Evolutionary conservation across 768 basidiomycete species (phyloP).

Genomic region (Daedalea quercina): DNA sequence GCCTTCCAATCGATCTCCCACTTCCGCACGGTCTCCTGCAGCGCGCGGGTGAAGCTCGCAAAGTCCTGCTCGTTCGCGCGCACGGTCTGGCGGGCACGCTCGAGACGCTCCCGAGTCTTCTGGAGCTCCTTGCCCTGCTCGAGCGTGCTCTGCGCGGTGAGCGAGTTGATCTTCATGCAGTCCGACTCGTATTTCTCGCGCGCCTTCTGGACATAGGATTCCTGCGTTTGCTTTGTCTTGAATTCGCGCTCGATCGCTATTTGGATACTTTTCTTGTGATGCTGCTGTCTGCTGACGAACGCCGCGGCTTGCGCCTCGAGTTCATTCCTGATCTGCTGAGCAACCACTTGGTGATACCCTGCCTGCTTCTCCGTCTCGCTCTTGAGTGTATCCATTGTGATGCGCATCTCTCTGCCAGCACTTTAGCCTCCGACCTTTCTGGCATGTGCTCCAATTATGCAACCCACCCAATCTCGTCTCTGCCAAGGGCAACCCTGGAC

Average conservation of each 20-base stretch:
- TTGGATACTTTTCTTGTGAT: slow-evolving; percentile 71
- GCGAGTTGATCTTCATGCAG: slow-evolving; percentile 89
- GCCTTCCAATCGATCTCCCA: slow-evolving; percentile 95
- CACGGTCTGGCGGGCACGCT: slow-evolving; percentile 84
- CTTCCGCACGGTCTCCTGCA: slow-evolving; percentile 71
- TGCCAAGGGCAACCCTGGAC: slow-evolving; percentile 68
- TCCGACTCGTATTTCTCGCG: slow-evolving; percentile 92
- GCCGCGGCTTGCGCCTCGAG: slow-evolving; percentile 60
- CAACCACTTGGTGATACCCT: slow-evolving; percentile 62
- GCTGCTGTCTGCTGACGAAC: slow-evolving; percentile 58
- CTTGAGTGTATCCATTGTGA: slow-evolving; percentile 72
- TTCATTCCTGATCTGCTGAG: slow-evolving; percentile 67
- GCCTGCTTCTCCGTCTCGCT: slow-evolving; percentile 83
- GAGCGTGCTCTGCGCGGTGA: slow-evolving; percentile 84
- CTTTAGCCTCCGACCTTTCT: not conserved
- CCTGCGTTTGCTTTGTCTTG: slow-evolving; percentile 84
- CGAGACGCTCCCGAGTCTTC: slow-evolving; percentile 80
- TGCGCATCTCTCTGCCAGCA: slow-evolving; percentile 63
- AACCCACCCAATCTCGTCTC: slow-evolving; percentile 90
- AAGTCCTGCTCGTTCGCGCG: slow-evolving; percentile 90
- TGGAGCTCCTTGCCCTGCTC: slow-evolving; percentile 93
- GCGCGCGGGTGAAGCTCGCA: slow-evolving; percentile 72
- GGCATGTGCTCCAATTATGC: not conserved
- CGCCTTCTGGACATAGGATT: slow-evolving; percentile 80
- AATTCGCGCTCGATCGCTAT: slow-evolving; percentile 80